Conservation (phyloP, 2,329 filamentous ascomycete species). For the Endoconidiophora laricicola region DNA sequence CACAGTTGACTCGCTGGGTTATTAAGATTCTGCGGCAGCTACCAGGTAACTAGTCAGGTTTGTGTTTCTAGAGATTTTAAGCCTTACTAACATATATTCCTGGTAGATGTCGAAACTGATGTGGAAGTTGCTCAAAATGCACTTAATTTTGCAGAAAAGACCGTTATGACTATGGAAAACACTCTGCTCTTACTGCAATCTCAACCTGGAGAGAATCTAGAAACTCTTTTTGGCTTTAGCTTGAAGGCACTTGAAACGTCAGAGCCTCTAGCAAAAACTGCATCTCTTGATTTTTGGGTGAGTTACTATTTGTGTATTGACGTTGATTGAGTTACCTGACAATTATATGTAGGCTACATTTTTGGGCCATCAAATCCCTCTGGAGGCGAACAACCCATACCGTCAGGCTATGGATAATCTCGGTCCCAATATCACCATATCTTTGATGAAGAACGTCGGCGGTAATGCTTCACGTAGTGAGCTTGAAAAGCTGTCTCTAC, state of each 20-base stretch:
- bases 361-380: constrained; percentile 26
- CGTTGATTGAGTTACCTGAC: neutral
- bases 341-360: constrained; percentile 31
- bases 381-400: constrained; percentile 28
- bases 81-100: constrained; percentile 1
- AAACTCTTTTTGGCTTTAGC: constrained; percentile 55
- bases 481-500: constrained; percentile 52
- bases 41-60: constrained; percentile 28
- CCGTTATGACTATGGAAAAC: constrained; percentile 36
- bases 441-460: constrained; percentile 47
- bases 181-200: constrained; percentile 43
- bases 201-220: constrained; percentile 38
- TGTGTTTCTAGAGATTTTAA: neutral
- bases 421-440: constrained; percentile 42
- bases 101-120: constrained; percentile 48
- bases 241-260: constrained; percentile 52
- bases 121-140: constrained; percentile 57
- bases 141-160: constrained; percentile 52
- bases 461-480: constrained; percentile 56
- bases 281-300: constrained; percentile 63
- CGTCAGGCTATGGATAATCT: constrained; percentile 38
- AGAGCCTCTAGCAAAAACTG: constrained; percentile 59
- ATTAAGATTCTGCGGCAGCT: constrained; percentile 44
- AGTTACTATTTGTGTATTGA: constrained; percentile 14
- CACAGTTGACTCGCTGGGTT: constrained; percentile 42